These are phyloP conservation scores for Penicillium ochrochloron DNA, from an alignment of 495 filamentous ascomycete species.

Conservation along the genomic window DNA sequence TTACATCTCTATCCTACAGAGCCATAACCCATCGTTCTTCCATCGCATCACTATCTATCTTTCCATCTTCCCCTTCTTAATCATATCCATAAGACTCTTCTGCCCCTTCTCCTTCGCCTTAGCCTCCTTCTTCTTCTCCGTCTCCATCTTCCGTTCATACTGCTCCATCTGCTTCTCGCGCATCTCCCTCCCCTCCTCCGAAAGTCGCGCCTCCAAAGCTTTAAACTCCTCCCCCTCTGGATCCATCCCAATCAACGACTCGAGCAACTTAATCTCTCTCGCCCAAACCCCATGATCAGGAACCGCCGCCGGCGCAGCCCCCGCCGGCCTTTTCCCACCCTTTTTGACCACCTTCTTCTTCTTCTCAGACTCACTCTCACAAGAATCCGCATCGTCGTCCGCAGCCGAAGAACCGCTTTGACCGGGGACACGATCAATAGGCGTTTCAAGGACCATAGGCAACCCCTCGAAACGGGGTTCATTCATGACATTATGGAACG, in stretches of 20 bases:
- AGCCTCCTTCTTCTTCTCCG: slow-evolving; percentile 59
- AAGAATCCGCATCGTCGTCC: slow-evolving; percentile 21
- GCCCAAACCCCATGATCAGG: slow-evolving; percentile 82
- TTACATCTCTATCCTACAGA: neutral
- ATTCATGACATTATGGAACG: slow-evolving; percentile 92
- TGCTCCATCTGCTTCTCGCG: slow-evolving; percentile 75
- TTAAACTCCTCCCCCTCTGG: slow-evolving; percentile 70
- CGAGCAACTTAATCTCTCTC: slow-evolving; percentile 84
- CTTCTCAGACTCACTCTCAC: slow-evolving; percentile 28
- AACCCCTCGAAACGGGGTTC: slow-evolving; percentile 73
- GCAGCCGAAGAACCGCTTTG: neutral
- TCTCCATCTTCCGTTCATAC: slow-evolving; percentile 70
- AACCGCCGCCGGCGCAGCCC: slow-evolving; percentile 39
- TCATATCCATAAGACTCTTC: slow-evolving; percentile 51
- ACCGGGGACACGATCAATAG: slow-evolving; percentile 68
- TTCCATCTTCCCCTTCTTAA: slow-evolving; percentile 31
- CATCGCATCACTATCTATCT: neutral
- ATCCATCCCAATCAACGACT: slow-evolving; percentile 84
- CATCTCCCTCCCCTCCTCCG: slow-evolving; percentile 70
- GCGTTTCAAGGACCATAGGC: slow-evolving; percentile 94
- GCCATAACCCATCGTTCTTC: neutral
- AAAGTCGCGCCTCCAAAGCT: slow-evolving; percentile 62
- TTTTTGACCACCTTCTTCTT: slow-evolving; percentile 33
- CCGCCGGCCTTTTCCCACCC: slow-evolving; percentile 29
- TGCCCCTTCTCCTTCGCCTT: slow-evolving; percentile 45